phyloP scores from a whole-genome alignment of 2,329 filamentous ascomycete genomes.

The Chaetomium sp. region DNA sequence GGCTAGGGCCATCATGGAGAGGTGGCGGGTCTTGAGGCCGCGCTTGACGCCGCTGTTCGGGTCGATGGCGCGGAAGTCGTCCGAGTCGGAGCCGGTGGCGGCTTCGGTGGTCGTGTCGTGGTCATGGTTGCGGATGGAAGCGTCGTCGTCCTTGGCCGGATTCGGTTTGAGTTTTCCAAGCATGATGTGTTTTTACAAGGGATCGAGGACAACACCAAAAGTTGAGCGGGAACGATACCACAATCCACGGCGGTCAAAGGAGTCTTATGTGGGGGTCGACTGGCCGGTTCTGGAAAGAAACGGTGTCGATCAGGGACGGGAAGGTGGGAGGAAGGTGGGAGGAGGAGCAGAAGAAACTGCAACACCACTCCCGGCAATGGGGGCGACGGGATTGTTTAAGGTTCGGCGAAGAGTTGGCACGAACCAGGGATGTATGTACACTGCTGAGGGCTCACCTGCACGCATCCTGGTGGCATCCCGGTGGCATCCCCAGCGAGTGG shows the following conservation, averaged over 20 bases:
- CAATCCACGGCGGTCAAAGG: not conserved
- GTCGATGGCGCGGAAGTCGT: slow-evolving; percentile 54
- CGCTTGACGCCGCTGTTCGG: slow-evolving; percentile 67
- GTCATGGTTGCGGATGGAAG: slow-evolving; percentile 14
- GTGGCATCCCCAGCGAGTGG: not conserved
- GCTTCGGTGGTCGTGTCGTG: slow-evolving; percentile 19
- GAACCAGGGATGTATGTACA: not conserved
- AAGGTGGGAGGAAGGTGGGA: not conserved
- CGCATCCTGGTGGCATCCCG: not conserved
- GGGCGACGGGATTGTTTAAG: slow-evolving; percentile 17
- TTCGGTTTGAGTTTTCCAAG: not conserved
- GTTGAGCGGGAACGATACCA: not conserved
- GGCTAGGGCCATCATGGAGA: slow-evolving; percentile 67
- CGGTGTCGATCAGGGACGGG: slow-evolving; percentile 21
- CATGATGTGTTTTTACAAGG: not conserved
- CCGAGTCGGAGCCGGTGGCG: slow-evolving; percentile 40
- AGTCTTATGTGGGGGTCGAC: not conserved
- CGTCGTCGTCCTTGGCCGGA: slow-evolving; percentile 5
- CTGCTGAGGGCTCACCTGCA: slow-evolving; percentile 3
- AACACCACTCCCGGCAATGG: slow-evolving; percentile 3
- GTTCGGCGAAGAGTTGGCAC: not conserved
- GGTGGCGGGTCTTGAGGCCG: slow-evolving; percentile 67
- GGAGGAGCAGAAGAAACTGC: not conserved
- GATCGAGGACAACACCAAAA: not conserved
- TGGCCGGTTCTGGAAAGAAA: slow-evolving; percentile 7